Base-by-base conservation (phyloP, 1,284 basidiomycete genomes). In the Hymenochaete sp. region DNA sequence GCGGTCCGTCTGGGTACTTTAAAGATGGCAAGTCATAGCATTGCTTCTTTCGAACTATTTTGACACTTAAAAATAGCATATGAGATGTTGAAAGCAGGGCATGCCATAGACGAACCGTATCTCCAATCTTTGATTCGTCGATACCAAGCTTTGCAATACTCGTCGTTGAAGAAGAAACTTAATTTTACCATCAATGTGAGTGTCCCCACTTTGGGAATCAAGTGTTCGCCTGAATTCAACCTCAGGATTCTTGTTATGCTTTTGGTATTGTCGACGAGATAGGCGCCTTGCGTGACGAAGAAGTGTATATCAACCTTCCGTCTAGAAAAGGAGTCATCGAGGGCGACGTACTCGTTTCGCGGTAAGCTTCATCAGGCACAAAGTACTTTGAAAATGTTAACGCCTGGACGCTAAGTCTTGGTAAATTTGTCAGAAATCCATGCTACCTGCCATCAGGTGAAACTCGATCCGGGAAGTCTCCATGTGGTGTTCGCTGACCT, bases 271-370 rank as follows among this genome's bases (percentile, higher is more conserved):
- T 53, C 13, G 59, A 60, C 35, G 55, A 55, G 36, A 41, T 44
- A 6, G 53, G 52, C 3, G 45, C 52, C 8, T 45, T 60, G 4
- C 39, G 50, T 10, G 57, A 55, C n/a, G 49, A 55, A 13, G 53
- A 60, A 35, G 57, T 60, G 7, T 59, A 55, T 39, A 47, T 60
- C 16, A 56, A 59, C 44, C 21, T 58, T 8, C 48, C 56, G 3
- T 16, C 29, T 1, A 45, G 48, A 28, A 53, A 51, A 7, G 56
- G 54, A 4, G 43, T 53, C 3, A 45, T 55, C 18, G 47, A 52
- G 11, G 54, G 55, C 3, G 28, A 40, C 1, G 49, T 60, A 11
- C 41, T 54, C 3, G 51, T 56, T 9, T 51, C 52, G 28, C 37
- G 57, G 44, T 47, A 18, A 25, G 44, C 24, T 10, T n/a, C n/a